phyloP scores from a whole-genome alignment of 2,329 filamentous ascomycete genomes.

The Fusarium nodosum region DNA sequence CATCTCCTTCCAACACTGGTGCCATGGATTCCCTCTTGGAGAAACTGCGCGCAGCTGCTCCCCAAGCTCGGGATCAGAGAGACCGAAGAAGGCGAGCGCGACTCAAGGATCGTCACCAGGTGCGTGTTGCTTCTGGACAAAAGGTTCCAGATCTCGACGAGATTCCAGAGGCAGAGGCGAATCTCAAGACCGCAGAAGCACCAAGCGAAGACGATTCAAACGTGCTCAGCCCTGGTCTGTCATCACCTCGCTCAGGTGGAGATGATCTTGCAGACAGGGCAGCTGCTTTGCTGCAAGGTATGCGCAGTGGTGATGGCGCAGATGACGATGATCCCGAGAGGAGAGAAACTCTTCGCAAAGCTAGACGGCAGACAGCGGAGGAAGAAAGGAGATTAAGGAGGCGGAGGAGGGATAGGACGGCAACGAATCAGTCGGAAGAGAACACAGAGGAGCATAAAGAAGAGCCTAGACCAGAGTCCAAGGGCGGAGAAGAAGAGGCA shows the following conservation, averaged over 20 bases:
- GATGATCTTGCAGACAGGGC: conserved; percentile 89
- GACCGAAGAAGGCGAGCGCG: conserved; percentile 88
- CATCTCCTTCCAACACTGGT: conserved; percentile 80
- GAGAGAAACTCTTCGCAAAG: conserved; percentile 72
- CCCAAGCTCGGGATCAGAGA: conserved; percentile 88
- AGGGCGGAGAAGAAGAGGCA: conserved; percentile 29
- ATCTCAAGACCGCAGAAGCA: conserved; percentile 53
- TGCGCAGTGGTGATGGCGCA: conserved; percentile 76
- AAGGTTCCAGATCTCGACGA: conserved; percentile 81
- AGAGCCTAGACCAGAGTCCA: conserved; percentile 36
- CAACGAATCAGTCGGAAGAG: conserved; percentile 53
- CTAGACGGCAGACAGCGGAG: conserved; percentile 79
- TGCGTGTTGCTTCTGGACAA: conserved; percentile 89
- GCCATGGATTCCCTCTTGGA: conserved; percentile 97
- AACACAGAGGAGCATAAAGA: conserved; percentile 44
- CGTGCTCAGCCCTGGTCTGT: conserved; percentile 65
- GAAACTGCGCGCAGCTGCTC: conserved; percentile 93
- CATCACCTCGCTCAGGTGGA: conserved; percentile 62
- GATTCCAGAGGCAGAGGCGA: conserved; percentile 67
- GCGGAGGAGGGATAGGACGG: conserved; percentile 73
- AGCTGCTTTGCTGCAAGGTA: conserved; percentile 84
- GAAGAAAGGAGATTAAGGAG: conserved; percentile 79
- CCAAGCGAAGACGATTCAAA: conserved; percentile 64
- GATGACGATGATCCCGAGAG: conserved; percentile 64
- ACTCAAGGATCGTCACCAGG: conserved; percentile 90